Conservation (phyloP, 768 basidiomycete genomes). For the Tephrocybe sp. region DNA sequence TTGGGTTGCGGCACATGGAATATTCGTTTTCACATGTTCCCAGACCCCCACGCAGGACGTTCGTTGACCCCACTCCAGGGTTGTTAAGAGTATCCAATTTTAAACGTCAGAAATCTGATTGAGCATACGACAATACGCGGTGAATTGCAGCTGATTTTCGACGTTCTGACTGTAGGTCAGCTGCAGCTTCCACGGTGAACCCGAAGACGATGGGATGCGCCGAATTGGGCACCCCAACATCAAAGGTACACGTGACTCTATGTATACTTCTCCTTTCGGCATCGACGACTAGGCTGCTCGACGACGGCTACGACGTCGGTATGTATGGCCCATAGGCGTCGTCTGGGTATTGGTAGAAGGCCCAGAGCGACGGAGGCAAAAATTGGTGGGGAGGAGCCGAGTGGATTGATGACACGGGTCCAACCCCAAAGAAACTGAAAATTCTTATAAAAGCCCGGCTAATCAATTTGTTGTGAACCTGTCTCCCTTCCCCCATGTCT, state of each 20-base stretch:
- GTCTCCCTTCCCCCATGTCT: slow-evolving; percentile 23
- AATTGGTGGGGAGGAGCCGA: slow-evolving; percentile 5
- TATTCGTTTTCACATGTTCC: too few relatives aligned
- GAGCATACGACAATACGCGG: too few relatives aligned
- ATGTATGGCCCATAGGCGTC: too few relatives aligned
- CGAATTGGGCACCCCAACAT: background rate
- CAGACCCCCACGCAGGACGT: too few relatives aligned
- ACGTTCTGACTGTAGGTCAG: too few relatives aligned
- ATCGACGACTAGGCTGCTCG: background rate
- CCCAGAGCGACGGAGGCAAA: background rate
- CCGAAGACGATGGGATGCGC: too few relatives aligned
- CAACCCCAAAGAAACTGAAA: slow-evolving; percentile 22
- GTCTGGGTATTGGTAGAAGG: background rate
- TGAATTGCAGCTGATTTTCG: too few relatives aligned
- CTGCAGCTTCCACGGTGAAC: too few relatives aligned
- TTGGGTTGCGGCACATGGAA: too few relatives aligned
- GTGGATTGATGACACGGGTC: slow-evolving; percentile 2
- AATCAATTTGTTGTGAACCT: slow-evolving; percentile 10
- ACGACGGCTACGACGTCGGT: background rate
- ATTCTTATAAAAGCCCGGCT: slow-evolving; percentile 17
- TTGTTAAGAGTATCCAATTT: too few relatives aligned
- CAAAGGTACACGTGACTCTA: background rate
- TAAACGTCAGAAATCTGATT: too few relatives aligned
- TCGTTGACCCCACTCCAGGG: too few relatives aligned
- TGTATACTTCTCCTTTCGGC: background rate